A percentile compares a stretch with the other conserved stretches of the same genome.
phyloP scores from a whole-genome alignment of 768 basidiomycete genomes.

The Leccinum variicolor region DNA sequence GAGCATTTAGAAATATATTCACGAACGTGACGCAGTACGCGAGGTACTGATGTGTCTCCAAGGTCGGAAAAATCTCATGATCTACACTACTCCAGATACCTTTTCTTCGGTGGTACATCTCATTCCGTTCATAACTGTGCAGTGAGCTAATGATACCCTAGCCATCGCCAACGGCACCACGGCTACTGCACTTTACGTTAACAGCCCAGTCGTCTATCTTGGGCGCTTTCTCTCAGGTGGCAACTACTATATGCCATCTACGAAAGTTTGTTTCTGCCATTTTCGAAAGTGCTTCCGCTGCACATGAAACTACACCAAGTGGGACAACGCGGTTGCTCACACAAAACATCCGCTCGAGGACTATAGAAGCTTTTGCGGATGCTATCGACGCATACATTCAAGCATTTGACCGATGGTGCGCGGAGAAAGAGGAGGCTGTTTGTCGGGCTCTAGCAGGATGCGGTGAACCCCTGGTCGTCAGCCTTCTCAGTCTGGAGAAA shows the following conservation, averaged over 20 bases:
- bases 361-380: constrained; percentile 81
- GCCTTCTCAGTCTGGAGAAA: constrained; percentile 64
- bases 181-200: constrained; percentile 65
- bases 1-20: constrained; percentile 54
- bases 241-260: constrained; percentile 60
- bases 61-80: constrained; percentile 61
- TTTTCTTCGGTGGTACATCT: constrained; percentile 33
- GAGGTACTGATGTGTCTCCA: constrained; percentile 76
- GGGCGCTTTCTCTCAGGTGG: constrained; percentile 50
- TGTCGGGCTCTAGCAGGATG: constrained; percentile 54
- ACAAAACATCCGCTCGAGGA: constrained; percentile 41
- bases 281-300: constrained; percentile 32
- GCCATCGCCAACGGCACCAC: constrained; percentile 52
- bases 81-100: constrained; percentile 34
- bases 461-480: constrained; percentile 45
- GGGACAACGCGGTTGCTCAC: constrained; percentile 22
- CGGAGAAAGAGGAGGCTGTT: constrained; percentile 62
- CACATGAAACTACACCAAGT: constrained; percentile 20
- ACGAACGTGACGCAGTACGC: constrained; percentile 73
- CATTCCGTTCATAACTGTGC: not conserved
- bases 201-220: constrained; percentile 65
- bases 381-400: constrained; percentile 62
- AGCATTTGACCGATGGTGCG: constrained; percentile 67
- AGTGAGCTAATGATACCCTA: constrained; percentile 21
- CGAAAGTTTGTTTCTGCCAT: constrained; percentile 56